Evolutionary conservation across 345 rosid species (phyloP).

Genomic region (Citrus trifoliata): DNA sequence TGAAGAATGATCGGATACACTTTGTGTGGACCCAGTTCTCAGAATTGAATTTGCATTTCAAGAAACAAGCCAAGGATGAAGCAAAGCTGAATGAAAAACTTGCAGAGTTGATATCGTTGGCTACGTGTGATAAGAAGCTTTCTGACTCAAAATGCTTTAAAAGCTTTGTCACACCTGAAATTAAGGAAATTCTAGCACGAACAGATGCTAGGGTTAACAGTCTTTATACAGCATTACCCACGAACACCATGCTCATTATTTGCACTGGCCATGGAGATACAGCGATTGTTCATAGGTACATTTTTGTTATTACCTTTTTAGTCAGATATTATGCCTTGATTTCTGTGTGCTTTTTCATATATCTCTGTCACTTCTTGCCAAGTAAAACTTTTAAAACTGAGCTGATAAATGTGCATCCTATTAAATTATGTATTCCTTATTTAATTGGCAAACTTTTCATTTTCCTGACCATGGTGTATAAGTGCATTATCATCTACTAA

Average conservation of each 20-base stretch:
- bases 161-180: constrained; percentile 43
- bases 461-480: not conserved
- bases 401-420: not conserved
- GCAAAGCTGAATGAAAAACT: constrained; percentile 60
- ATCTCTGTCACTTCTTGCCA: not conserved
- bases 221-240: constrained; percentile 58
- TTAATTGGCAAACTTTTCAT: not conserved
- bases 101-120: constrained; percentile 72
- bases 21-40: constrained; percentile 92
- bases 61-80: constrained; percentile 60
- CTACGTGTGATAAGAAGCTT: constrained; percentile 61
- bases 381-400: not conserved
- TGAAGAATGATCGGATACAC: constrained; percentile 57
- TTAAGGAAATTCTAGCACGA: constrained; percentile 55
- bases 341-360: not conserved
- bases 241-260: constrained; percentile 79
- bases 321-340: not conserved
- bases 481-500: not conserved
- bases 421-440: not conserved
- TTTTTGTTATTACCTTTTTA: not conserved
- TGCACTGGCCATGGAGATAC: constrained; percentile 99
- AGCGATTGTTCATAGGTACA: constrained; percentile 74
- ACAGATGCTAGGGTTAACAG: constrained; percentile 52
- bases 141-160: constrained; percentile 37
- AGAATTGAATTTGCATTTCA: constrained; percentile 64